Base-by-base conservation (phyloP, 305 asterid species). In the Fraxinus greggii region DNA sequence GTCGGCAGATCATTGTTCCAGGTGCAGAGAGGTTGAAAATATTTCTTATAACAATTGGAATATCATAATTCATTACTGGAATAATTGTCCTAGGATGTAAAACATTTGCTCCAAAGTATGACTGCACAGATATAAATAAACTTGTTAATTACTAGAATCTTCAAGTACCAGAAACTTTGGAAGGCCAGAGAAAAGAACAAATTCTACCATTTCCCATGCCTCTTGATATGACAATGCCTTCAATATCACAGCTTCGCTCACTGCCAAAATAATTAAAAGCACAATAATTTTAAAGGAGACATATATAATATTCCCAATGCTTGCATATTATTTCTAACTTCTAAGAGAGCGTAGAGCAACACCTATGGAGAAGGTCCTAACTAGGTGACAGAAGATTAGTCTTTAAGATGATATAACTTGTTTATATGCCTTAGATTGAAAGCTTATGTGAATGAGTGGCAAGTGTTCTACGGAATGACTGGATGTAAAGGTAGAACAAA, bases 401-500 rank as follows among this genome's bases (percentile, higher is more conserved):
- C 63, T 5, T 51, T 51, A 51, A 51, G 63, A 51, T 17, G 63
- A 51, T n/a, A 51, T 17, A 51, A n/a, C 63, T 51, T 51, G 9
- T 51, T 51, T 51, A 51, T 51, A 51, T n/a, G 63, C 63, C 63
- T 51, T 51, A 5, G 63, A 51, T 51, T 51, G 9, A n/a, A 51
- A 51, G 24, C 24, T 51, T 51, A 51, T n/a, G 63, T 17, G 21
- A 51, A 51, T 51, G 61, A 51, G 8, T 51, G 61, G 61, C 61
- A 51, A 51, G 61, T 51, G 61, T n/a, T 51, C 61, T 51, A 15
- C 8, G 0, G 61, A 51, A 51, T 51, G 61, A 51, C 21, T 15
- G 61, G 23, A 51, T 17, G 21, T 51, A 38, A 51, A 51, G 21
- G 63, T 61, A 36, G 81, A 51, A 81, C 69, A 76, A 74, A 95